Evolutionary conservation across 2,329 filamentous ascomycete genomes (phyloP).

Genomic region (Alternaria sp.): DNA sequence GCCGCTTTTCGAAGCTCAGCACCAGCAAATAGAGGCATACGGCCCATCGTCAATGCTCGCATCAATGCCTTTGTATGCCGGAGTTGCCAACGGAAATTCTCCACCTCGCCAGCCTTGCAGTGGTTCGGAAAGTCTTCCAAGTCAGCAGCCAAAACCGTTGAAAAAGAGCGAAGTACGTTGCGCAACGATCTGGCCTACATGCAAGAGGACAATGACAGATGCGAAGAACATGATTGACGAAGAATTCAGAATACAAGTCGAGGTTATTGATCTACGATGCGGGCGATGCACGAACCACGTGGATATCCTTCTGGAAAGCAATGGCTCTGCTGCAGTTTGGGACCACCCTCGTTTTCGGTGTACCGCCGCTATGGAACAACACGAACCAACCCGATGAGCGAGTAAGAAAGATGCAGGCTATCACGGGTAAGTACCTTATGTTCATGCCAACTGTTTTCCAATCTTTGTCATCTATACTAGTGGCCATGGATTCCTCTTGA

Average conservation of each 20-base stretch:
- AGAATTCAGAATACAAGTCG: constrained; percentile 33
- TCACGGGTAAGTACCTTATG: constrained; percentile 33
- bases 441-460: background rate
- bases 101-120: constrained; percentile 35
- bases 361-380: constrained; percentile 45
- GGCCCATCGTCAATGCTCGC: constrained; percentile 7
- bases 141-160: constrained; percentile 27
- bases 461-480: background rate
- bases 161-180: constrained; percentile 35
- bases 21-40: constrained; percentile 10
- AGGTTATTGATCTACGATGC: constrained; percentile 49
- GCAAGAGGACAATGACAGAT: background rate
- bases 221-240: background rate
- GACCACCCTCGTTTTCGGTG: constrained; percentile 40
- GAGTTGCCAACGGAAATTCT: constrained; percentile 44
- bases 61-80: constrained; percentile 34
- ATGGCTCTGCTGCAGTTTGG: constrained; percentile 47
- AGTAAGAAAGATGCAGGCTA: constrained; percentile 37
- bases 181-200: rapidly evolving
- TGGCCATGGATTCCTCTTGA: background rate
- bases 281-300: constrained; percentile 47
- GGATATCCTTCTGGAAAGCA: constrained; percentile 49
- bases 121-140: constrained; percentile 23
- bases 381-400: constrained; percentile 43
- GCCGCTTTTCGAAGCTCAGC: constrained; percentile 30